Conservation (phyloP, 1,139 yeast genomes). For the Williopsis jadinii region DNA sequence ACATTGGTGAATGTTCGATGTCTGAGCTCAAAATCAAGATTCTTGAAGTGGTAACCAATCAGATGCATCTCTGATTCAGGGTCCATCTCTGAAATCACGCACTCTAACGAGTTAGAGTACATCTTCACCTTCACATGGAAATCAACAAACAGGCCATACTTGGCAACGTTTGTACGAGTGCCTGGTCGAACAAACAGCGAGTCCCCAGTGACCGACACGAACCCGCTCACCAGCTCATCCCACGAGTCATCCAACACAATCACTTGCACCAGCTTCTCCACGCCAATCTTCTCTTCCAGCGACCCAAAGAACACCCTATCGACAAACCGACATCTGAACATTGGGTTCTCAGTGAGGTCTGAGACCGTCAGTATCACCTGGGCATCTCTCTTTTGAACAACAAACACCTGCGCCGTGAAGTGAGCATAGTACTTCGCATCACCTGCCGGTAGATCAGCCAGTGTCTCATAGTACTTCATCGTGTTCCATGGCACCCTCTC, state of each 20-base stretch:
- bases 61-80: conserved; percentile 1
- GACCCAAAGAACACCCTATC: conserved; percentile 3
- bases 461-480: background rate
- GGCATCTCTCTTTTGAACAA: background rate
- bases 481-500: background rate
- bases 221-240: conserved; percentile 1
- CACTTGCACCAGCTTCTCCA: conserved; percentile 7
- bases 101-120: conserved; percentile 7
- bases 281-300: conserved; percentile 1
- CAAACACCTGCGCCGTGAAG: conserved; percentile 5
- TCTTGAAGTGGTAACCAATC: background rate
- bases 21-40: background rate
- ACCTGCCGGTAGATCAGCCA: background rate
- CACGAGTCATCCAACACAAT: conserved; percentile 3
- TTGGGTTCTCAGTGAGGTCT: conserved; percentile 11
- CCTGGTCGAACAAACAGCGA: background rate
- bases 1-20: conserved; percentile 4
- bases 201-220: background rate
- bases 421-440: background rate
- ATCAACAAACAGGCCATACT: conserved; percentile 9
- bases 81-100: conserved; percentile 2
- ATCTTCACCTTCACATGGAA: conserved; percentile 5
- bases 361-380: conserved; percentile 10
- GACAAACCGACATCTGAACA: background rate
- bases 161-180: background rate